Conservation (phyloP, 495 filamentous ascomycete species). For the Penicillium crystallinum region DNA sequence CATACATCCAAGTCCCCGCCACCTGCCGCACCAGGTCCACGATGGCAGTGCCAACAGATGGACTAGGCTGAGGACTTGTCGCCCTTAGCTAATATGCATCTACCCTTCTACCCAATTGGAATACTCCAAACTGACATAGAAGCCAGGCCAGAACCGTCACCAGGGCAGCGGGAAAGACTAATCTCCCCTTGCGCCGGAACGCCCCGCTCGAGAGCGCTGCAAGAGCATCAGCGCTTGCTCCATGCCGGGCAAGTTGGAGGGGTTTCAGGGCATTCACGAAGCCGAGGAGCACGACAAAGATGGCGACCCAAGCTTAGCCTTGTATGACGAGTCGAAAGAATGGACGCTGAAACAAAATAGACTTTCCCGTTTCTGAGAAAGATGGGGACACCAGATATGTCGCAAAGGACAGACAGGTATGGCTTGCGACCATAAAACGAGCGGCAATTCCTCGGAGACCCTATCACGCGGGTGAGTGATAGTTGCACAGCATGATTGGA, state of each 20-base stretch:
- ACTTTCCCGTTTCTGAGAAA: slow-evolving; percentile 3
- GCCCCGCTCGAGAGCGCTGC: slow-evolving; percentile 5
- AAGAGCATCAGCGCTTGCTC: slow-evolving; percentile 7
- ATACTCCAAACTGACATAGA: slow-evolving; percentile 6
- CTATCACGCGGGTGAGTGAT: not conserved
- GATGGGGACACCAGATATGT: slow-evolving; percentile 6
- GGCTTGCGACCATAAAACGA: slow-evolving; percentile 11
- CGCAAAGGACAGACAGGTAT: slow-evolving; percentile 9
- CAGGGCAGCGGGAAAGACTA: slow-evolving; percentile 6
- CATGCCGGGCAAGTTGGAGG: slow-evolving; percentile 9
- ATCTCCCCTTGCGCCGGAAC: slow-evolving; percentile 10
- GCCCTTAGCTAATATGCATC: slow-evolving; percentile 9
- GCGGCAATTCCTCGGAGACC: slow-evolving; percentile 13
- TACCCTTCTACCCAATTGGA: slow-evolving; percentile 8
- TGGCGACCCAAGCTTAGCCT: slow-evolving; percentile 9
- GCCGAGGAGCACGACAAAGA: slow-evolving; percentile 10
- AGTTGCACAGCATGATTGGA: not conserved
- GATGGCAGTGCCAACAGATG: slow-evolving; percentile 1
- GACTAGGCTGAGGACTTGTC: slow-evolving; percentile 4
- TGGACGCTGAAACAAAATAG: slow-evolving; percentile 7
- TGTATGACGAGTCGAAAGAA: slow-evolving; percentile 12
- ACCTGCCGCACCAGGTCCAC: not conserved
- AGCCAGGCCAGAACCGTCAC: slow-evolving; percentile 7
- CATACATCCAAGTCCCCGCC: slow-evolving; percentile 6
- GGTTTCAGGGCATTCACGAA: slow-evolving; percentile 13